phyloP scores from a whole-genome alignment of 2,329 filamentous ascomycete species.

The Ophiocordyceps robertsii region DNA sequence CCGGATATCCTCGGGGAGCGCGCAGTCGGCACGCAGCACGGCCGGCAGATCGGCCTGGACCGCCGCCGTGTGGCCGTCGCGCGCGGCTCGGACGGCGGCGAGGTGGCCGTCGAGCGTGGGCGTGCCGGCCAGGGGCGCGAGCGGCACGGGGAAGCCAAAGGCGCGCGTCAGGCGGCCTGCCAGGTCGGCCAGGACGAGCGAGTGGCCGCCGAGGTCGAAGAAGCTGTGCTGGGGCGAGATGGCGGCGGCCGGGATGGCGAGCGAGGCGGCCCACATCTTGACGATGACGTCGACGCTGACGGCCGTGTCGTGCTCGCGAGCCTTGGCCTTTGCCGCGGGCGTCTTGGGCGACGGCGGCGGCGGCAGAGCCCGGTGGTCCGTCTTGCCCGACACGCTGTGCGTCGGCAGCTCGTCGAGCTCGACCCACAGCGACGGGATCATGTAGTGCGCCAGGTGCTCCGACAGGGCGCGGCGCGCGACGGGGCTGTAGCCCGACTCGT shows the following conservation, averaged over 20 bases:
- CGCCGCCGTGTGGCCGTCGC: slow-evolving; percentile 60
- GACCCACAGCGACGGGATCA: slow-evolving; percentile 71
- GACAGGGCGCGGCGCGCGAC: slow-evolving; percentile 51
- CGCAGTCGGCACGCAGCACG: slow-evolving; percentile 52
- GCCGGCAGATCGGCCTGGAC: slow-evolving; percentile 64
- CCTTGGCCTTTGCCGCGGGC: slow-evolving; percentile 25
- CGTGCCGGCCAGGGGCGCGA: slow-evolving; percentile 56
- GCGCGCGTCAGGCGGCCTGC: slow-evolving; percentile 54
- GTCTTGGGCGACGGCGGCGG: slow-evolving; percentile 42
- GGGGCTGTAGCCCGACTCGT: slow-evolving; percentile 59
- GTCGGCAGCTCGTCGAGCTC: slow-evolving; percentile 58
- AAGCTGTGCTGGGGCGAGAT: slow-evolving; percentile 64
- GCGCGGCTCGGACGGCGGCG: slow-evolving; percentile 53
- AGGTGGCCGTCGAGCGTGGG: slow-evolving; percentile 62
- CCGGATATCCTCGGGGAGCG: slow-evolving; percentile 53
- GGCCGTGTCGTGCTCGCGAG: slow-evolving; percentile 41
- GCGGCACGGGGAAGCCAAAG: slow-evolving; percentile 61
- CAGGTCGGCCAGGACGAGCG: slow-evolving; percentile 62
- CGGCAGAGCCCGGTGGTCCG: slow-evolving; percentile 59
- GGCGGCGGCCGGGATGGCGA: slow-evolving; percentile 48
- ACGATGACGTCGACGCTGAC: slow-evolving; percentile 55
- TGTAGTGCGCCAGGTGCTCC: slow-evolving; percentile 62
- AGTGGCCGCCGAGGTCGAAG: slow-evolving; percentile 72
- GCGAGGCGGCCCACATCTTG: slow-evolving; percentile 56
- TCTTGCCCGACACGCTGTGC: slow-evolving; percentile 67